phyloP scores from a whole-genome alignment of 202 grass and related monocot genomes.

The Tripidium arundinaceum region DNA sequence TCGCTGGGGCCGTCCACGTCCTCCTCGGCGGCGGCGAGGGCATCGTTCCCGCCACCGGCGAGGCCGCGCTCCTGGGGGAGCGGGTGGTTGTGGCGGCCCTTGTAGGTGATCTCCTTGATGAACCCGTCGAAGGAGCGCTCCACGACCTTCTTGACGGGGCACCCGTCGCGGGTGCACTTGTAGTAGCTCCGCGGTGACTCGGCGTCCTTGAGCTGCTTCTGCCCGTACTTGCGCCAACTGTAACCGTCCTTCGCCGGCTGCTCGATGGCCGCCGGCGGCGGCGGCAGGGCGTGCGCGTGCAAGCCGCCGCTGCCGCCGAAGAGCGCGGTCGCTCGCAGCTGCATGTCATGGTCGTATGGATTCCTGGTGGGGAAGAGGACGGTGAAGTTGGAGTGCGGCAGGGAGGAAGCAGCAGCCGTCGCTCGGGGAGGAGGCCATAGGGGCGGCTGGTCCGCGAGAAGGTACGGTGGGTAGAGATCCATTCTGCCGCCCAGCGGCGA shows the following conservation, averaged over 20 bases:
- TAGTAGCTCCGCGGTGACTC: slow-evolving; percentile 90
- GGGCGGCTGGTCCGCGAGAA: neutral
- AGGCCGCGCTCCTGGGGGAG: slow-evolving; percentile 23
- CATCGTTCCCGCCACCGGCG: neutral
- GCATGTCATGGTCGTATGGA: slow-evolving; percentile 24
- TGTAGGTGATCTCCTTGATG: slow-evolving; percentile 89
- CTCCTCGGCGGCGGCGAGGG: neutral
- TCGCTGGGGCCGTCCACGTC: slow-evolving; percentile 8
- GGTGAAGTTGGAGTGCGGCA: slow-evolving; percentile 14
- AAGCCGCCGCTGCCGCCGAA: neutral
- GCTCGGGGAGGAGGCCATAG: slow-evolving; percentile 38
- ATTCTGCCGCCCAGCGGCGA: slow-evolving; percentile 15
- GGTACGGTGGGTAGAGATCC: slow-evolving; percentile 32
- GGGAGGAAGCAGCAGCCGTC: neutral
- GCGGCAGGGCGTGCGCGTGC: neutral
- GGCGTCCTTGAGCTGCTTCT: slow-evolving; percentile 86
- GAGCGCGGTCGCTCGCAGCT: neutral
- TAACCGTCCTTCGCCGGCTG: slow-evolving; percentile 78
- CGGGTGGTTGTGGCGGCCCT: slow-evolving; percentile 69
- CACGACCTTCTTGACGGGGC: slow-evolving; percentile 77
- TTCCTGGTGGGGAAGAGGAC: slow-evolving; percentile 4
- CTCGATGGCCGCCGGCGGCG: slow-evolving; percentile 26
- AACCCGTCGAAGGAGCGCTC: slow-evolving; percentile 67
- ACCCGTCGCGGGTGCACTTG: slow-evolving; percentile 64
- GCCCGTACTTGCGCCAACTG: slow-evolving; percentile 89